phyloP scores from a whole-genome alignment of 805 yeast genomes.

The Tetrapisispora fleetii region DNA sequence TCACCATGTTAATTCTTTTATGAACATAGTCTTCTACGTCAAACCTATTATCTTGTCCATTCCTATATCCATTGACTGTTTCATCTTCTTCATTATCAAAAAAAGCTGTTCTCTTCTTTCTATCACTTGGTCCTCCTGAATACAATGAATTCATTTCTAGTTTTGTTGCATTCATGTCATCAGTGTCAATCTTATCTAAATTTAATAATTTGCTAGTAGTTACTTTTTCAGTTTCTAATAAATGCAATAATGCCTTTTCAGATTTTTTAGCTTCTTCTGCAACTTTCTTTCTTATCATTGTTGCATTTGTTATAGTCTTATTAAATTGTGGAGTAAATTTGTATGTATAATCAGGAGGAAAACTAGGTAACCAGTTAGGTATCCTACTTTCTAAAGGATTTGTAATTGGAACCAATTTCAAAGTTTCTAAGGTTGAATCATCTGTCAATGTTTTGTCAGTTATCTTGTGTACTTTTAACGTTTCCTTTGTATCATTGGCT shows the following conservation, averaged over 20 bases:
- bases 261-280: conserved; percentile 76
- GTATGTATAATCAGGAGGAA: conserved; percentile 93
- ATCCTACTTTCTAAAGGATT: conserved; percentile 37
- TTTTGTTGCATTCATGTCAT: conserved; percentile 6
- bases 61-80: neutral
- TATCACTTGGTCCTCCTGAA: conserved; percentile 4
- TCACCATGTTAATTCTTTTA: conserved; percentile 33
- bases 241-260: conserved; percentile 53
- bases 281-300: conserved; percentile 55
- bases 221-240: conserved; percentile 7
- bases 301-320: conserved; percentile 56
- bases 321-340: conserved; percentile 64
- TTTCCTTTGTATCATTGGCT: conserved; percentile 3
- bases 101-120: neutral
- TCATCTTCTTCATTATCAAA: neutral
- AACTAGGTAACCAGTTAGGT: conserved; percentile 71
- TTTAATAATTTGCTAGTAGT: neutral
- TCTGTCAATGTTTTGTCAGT: conserved; percentile 9
- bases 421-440: conserved; percentile 4
- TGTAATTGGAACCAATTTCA: conserved; percentile 35
- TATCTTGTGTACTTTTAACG: conserved; percentile 7
- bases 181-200: conserved; percentile 6
- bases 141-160: conserved; percentile 10
- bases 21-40: conserved; percentile 52
- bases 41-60: conserved; percentile 25